Percentiles rank a stretch among this genome's conserved stretches.
Evolutionary conservation across 2,329 filamentous ascomycete genomes (phyloP).

Genomic region (Plectosphaerella plurivora): DNA sequence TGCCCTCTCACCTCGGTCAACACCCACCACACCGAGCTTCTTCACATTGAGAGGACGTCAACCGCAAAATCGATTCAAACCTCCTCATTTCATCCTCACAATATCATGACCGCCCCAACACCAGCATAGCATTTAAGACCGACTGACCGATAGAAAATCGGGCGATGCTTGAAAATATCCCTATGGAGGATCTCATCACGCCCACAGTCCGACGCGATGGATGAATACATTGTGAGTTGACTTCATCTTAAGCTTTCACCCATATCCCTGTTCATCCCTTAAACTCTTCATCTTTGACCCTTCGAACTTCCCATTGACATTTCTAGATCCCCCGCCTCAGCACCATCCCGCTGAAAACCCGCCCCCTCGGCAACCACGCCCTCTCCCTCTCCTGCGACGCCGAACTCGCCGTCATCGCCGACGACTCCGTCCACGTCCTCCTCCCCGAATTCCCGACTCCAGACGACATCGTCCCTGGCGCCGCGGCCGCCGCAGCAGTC

Average conservation of each 20-base stretch:
- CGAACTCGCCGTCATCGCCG: slow-evolving; percentile 52
- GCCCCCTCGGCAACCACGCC: slow-evolving; percentile 37
- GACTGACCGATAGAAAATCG: too few species aligned
- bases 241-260: not conserved
- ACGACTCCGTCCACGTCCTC: slow-evolving; percentile 49
- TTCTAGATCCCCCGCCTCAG: slow-evolving; percentile 41
- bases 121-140: too few species aligned
- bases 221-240: not conserved
- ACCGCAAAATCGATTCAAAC: too few species aligned
- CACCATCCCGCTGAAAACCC: slow-evolving; percentile 35
- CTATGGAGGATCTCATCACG: not conserved
- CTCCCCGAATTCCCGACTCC: slow-evolving; percentile 37
- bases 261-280: not conserved
- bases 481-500: slow-evolving; percentile 4
- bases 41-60: too few species aligned
- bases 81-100: too few species aligned
- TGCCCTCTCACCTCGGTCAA: too few species aligned
- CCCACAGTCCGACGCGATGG: not conserved
- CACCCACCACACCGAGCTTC: too few species aligned
- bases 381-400: slow-evolving; percentile 52
- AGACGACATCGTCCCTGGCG: slow-evolving; percentile 5
- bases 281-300: not conserved
- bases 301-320: not conserved
- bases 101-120: too few species aligned
- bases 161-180: not conserved